phyloP scores from a whole-genome alignment of 1,284 basidiomycete genomes.

The Apiotrichum laibachii region DNA sequence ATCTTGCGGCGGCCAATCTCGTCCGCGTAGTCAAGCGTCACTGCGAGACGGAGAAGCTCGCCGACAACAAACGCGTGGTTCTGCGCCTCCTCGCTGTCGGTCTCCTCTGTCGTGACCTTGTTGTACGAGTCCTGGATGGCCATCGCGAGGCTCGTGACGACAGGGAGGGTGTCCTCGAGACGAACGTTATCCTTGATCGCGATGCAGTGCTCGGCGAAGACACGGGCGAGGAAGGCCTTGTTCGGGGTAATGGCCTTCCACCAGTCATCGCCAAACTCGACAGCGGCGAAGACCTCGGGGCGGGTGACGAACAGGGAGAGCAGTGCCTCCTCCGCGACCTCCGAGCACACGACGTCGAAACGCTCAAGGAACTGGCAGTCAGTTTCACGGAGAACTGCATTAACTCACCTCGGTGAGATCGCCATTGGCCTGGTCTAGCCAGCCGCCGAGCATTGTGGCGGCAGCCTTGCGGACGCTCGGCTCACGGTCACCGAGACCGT shows the following conservation, averaged over 20 bases:
- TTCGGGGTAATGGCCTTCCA: conserved; percentile 77
- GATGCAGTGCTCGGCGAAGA: conserved; percentile 78
- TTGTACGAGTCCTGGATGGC: conserved; percentile 79
- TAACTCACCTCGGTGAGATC: conserved; percentile 52
- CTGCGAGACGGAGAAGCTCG: conserved; percentile 75
- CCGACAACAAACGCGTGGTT: conserved; percentile 68
- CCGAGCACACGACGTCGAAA: conserved; percentile 62
- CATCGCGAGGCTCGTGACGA: conserved; percentile 86
- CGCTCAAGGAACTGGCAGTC: conserved; percentile 58
- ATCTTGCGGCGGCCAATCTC: conserved; percentile 92
- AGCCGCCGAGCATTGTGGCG: conserved; percentile 69
- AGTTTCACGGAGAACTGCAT: conserved; percentile 18
- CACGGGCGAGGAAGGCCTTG: conserved; percentile 76
- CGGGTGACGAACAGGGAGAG: conserved; percentile 63
- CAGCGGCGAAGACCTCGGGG: conserved; percentile 61
- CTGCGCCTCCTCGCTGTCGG: conserved; percentile 59
- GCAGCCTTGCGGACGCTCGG: conserved; percentile 75
- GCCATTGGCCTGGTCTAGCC: conserved; percentile 64
- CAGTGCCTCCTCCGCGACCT: conserved; percentile 66
- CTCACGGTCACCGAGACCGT: conserved; percentile 86
- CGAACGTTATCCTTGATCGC: conserved; percentile 63
- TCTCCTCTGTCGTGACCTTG: conserved; percentile 50
- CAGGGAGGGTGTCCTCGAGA: conserved; percentile 75
- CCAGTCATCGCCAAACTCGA: conserved; percentile 69
- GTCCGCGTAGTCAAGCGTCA: conserved; percentile 87